Conservation (phyloP, 2,329 filamentous ascomycete genomes). For the Aureobasidium melanogenum region DNA sequence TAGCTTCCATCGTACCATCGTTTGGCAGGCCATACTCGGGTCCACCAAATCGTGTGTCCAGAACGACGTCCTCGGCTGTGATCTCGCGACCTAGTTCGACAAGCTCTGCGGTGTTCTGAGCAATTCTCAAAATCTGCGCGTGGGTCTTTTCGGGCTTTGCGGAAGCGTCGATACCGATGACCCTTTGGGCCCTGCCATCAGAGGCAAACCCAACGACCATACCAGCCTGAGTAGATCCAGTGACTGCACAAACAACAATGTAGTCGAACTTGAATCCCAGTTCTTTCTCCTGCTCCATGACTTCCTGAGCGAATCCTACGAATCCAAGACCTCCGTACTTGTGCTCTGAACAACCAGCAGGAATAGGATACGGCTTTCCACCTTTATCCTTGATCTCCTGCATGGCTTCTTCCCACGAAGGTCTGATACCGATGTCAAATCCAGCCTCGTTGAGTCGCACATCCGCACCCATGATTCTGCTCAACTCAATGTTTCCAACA, state of each 20-base stretch:
- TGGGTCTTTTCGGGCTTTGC: conserved; percentile 53
- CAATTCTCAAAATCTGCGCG: conserved; percentile 58
- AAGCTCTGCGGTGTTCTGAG: conserved; percentile 51
- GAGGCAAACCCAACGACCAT: conserved; percentile 64
- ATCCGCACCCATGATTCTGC: conserved; percentile 32
- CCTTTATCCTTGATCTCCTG: conserved; percentile 45
- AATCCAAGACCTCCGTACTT: conserved; percentile 62
- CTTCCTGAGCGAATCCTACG: conserved; percentile 62
- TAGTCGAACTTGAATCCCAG: conserved; percentile 58
- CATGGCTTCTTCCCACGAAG: conserved; percentile 43
- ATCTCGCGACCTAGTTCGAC: conserved; percentile 57
- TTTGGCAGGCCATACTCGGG: conserved; percentile 61
- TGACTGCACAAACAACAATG: conserved; percentile 56
- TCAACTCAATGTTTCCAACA: conserved; percentile 18
- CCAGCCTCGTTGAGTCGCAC: conserved; percentile 49
- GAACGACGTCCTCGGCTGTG: conserved; percentile 51
- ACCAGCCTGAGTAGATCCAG: conserved; percentile 61
- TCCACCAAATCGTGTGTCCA: conserved; percentile 59
- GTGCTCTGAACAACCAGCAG: conserved; percentile 62
- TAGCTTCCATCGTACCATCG: conserved; percentile 56
- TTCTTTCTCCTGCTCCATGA: conserved; percentile 53
- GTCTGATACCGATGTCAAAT: conserved; percentile 60
- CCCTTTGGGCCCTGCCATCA: conserved; percentile 37
- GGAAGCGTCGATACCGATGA: conserved; percentile 60
- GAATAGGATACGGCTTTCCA: conserved; percentile 61